Evolutionary conservation across 768 basidiomycete species (phyloP), one percentile per base, ranked within the genome.

Genomic region (Udeniomyces megalosporus): DNA sequence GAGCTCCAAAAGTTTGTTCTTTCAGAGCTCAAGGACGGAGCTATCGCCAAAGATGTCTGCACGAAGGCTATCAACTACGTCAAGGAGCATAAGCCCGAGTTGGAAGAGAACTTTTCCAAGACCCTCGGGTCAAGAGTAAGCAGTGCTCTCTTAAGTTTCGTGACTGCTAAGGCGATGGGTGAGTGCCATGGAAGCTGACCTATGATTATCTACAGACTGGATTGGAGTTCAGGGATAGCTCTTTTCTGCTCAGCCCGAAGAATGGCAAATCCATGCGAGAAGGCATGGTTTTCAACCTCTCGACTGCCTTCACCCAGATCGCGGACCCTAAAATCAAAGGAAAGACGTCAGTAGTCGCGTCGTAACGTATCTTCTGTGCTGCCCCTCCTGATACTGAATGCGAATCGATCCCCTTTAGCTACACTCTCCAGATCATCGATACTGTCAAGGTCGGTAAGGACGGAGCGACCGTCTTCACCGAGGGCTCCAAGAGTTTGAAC

Each of bases 191-290:
- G 0, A 22, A 26, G 17, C 42, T 45, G 3, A 45, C 29, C 12
- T n/a, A n/a, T 45, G n/a, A 61, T 31, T 22, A 14, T 24, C 29
- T 26, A 1, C 68, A 96, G 92, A 96, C 84, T 72, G 93, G 93
- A 6, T 82, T 96, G 71, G 93, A 99, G 72, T 96, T 92, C 75
- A 82, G 91, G 46, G 93, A 99, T 70, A 81, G 84, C 11, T 77
- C 82, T 0, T 95, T 91, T 71, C 75, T 91, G 14, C 76, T 97
- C 42, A 85, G 84, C 4, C 66, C 82, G 8, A 97, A 93, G 76
- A 93, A 88, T 69, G 75, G 75, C 7, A 82, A 84, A 11, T 75
- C 74, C 15, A 71, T 96, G 53, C 82, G 80, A 69, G 76, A 82
- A 58, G 83, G 84, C 69, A 95, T 93, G 91, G 79, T 88, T 29